Base-by-base conservation (phyloP, 768 basidiomycete species). In the Leccinum obscurum region DNA sequence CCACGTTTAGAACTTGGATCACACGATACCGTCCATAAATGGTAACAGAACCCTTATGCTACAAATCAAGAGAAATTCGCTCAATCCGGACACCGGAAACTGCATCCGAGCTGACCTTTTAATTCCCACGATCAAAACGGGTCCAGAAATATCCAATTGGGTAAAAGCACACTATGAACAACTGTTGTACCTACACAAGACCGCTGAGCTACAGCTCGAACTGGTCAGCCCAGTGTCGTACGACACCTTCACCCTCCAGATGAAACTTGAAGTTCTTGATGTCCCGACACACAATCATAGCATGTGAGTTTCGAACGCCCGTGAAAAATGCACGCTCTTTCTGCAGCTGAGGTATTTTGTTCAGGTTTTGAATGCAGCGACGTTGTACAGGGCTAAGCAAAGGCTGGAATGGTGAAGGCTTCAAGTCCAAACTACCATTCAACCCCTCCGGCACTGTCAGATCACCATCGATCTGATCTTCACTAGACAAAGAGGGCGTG, bases 251-350 rank as follows among this genome's bases (percentile, higher is more conserved):
- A 17, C 92, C 92, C 41, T 74, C 69, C 39, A 78, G 73, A 65
- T 92, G 88, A 13, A 72, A 62, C 63, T 81, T 76, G 68, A 89
- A 89, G 34, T 78, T 75, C 67, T 85, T 78, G 57, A 85, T 71
- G 62, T 92, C 90, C 49, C 92, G 78, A 70, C 82, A 85, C 10
- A 93, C 77, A 62, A 94, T 88, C 58, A 83, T 77, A 5, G 81
- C 89, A 73, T 94, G 92, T 28, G 89, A 76, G 66, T 92, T 92
- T 41, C 74, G 68, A 24, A 86, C 78, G 1, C 75, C 74, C 20
- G 78, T 74, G 64, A 93, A 86, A 68, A 84, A 91, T 20, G 83
- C 88, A 20, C 83, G 71, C 64, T 89, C 82, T 74, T 93, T 93
- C 77, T 85, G 80, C 52, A 93, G 68, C 32, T 77, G 73, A 0